Conservation (phyloP, 1,284 basidiomycete species). For the Gomphus bonarii region DNA sequence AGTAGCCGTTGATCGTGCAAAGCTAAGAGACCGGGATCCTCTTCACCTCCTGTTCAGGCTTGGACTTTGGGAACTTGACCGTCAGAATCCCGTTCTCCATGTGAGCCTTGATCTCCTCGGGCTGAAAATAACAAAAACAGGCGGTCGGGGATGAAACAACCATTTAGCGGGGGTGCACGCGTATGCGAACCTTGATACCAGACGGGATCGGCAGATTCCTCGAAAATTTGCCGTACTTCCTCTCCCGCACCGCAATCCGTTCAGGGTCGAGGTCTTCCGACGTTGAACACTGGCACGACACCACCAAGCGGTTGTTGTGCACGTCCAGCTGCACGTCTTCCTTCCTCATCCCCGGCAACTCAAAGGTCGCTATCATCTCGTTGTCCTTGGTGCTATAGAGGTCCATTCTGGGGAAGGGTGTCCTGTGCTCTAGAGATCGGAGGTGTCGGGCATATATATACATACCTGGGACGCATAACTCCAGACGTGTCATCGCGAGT, state of each 20-base stretch:
- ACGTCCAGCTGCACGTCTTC: slow-evolving; percentile 31
- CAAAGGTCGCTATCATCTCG: slow-evolving; percentile 29
- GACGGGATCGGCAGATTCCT: slow-evolving; percentile 27
- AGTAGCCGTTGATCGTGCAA: background rate
- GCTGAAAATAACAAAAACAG: background rate
- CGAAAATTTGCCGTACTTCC: slow-evolving; percentile 26
- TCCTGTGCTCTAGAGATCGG: background rate
- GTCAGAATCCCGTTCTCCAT: slow-evolving; percentile 23
- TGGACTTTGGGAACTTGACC: slow-evolving; percentile 21
- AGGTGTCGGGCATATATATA: background rate
- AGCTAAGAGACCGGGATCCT: slow-evolving; percentile 12
- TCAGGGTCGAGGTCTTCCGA: slow-evolving; percentile 21
- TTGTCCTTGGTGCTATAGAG: slow-evolving; percentile 26
- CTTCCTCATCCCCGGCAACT: slow-evolving; percentile 33
- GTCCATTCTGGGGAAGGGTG: slow-evolving; percentile 22
- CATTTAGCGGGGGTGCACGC: no score
- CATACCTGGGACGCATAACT: background rate
- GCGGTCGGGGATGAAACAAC: background rate
- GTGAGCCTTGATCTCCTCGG: slow-evolving; percentile 5
- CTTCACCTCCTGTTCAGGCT: slow-evolving; percentile 16
- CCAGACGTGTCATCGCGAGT: background rate
- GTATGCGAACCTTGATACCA: slow-evolving; percentile 23
- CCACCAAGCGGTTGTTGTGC: slow-evolving; percentile 26
- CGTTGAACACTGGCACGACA: slow-evolving; percentile 26
- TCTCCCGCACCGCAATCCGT: slow-evolving; percentile 27